Conservation (phyloP, 1,284 basidiomycete genomes). For the Trichosporon asahii region DNA sequence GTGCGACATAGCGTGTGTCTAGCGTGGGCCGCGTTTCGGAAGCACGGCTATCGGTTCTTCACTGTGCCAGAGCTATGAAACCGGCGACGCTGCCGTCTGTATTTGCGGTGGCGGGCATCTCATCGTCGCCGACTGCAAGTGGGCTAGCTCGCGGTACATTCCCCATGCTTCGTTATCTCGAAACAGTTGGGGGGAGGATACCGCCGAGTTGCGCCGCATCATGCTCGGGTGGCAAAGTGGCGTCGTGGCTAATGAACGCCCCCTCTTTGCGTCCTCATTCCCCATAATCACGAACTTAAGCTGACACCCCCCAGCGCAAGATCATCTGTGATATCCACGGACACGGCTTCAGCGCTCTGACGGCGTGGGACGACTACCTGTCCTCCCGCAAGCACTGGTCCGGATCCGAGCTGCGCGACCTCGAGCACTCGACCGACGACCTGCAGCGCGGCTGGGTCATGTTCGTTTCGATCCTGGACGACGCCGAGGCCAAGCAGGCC, state of each 20-base stretch:
- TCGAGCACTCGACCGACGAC: neutral
- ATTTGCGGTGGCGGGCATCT: too few relatives aligned
- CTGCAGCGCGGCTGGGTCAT: neutral
- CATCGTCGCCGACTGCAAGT: too few relatives aligned
- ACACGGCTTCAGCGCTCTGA: neutral
- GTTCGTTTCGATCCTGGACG: neutral
- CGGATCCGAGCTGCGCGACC: constrained; percentile 1
- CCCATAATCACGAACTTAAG: neutral
- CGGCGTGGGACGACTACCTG: neutral
- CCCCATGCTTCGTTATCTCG: too few relatives aligned
- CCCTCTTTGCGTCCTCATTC: too few relatives aligned
- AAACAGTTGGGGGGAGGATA: too few relatives aligned
- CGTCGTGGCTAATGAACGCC: neutral
- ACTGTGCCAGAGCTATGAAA: too few relatives aligned
- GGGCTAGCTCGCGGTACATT: too few relatives aligned
- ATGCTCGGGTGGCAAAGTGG: neutral
- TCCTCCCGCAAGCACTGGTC: neutral
- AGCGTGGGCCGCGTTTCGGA: neutral
- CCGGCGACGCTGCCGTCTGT: too few relatives aligned
- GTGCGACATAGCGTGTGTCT: neutral
- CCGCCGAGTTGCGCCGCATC: too few relatives aligned
- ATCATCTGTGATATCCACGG: constrained; percentile 15
- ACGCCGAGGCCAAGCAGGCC: neutral
- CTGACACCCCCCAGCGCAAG: constrained; percentile 12
- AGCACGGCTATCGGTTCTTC: neutral